Percentiles rank a stretch among this genome's conserved stretches.
Conservation (phyloP, 2,329 filamentous ascomycete species). For the Pyricularia sp. region DNA sequence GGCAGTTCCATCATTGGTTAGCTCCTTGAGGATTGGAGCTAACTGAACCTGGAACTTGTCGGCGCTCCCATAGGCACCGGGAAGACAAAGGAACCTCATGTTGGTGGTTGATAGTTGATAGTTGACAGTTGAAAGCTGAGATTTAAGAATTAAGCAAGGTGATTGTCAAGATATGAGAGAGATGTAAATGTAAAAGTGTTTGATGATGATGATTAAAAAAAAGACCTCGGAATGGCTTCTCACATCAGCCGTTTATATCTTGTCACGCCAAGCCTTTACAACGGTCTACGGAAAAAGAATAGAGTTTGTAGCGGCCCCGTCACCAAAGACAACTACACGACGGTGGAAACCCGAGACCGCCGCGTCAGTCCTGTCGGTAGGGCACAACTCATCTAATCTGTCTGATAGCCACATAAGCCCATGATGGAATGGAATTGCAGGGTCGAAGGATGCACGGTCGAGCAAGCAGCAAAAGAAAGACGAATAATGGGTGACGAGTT, state of each 20-base stretch:
- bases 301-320: background rate
- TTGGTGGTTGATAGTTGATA: too few species aligned
- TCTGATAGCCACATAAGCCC: background rate
- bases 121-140: too few species aligned
- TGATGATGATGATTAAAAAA: background rate
- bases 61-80: constrained; percentile 48
- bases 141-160: too few species aligned
- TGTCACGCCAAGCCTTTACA: background rate
- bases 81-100: constrained; percentile 49
- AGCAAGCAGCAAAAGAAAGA: background rate
- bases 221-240: background rate
- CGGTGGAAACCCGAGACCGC: background rate
- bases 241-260: background rate
- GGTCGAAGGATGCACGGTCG: background rate
- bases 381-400: background rate
- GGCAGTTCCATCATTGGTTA: constrained; percentile 33
- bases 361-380: background rate
- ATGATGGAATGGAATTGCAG: background rate
- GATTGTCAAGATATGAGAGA: background rate
- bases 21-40: constrained; percentile 38
- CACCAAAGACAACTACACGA: background rate
- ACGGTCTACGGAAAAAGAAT: background rate
- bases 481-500: background rate
- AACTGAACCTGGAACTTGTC: constrained; percentile 49
- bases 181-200: background rate